Conservation (phyloP, 768 basidiomycete genomes). For the Phanerodontia chrysosporium region DNA sequence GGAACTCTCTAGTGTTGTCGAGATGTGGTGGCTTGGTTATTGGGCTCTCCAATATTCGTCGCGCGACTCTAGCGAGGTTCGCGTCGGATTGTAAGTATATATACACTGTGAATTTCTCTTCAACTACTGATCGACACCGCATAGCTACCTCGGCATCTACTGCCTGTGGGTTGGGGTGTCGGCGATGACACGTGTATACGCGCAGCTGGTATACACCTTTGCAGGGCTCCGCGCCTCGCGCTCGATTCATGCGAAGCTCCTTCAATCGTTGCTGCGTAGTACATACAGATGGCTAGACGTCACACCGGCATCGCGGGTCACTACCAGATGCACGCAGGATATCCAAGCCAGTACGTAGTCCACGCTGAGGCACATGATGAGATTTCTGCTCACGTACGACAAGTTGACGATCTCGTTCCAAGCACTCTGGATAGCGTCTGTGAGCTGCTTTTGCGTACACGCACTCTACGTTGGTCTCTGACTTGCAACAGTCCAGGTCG, state of each 20-base stretch:
- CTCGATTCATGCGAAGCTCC: conserved; percentile 26
- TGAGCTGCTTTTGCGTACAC: background rate
- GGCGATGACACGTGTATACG: conserved; percentile 19
- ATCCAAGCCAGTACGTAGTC: conserved; percentile 33
- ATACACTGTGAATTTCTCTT: background rate
- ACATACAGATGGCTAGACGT: conserved; percentile 37
- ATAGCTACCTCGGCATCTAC: conserved; percentile 29
- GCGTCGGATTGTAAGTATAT: conserved; percentile 26
- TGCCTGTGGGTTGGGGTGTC: conserved; percentile 15
- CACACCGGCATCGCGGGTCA: conserved; percentile 53
- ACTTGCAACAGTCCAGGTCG: conserved; percentile 22
- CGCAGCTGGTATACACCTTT: conserved; percentile 22
- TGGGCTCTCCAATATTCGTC: conserved; percentile 33
- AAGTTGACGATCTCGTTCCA: conserved; percentile 3
- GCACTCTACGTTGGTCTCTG: background rate
- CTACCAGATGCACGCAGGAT: conserved; percentile 66
- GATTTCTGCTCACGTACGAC: background rate
- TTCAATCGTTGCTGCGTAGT: conserved; percentile 27
- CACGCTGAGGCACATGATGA: background rate
- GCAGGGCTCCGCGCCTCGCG: conserved; percentile 29
- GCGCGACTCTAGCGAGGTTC: conserved; percentile 21
- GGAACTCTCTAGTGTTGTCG: conserved; percentile 18
- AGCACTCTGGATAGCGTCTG: background rate
- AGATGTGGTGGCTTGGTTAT: conserved; percentile 34
- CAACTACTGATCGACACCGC: background rate